Evolutionary conservation across 768 basidiomycete genomes (phyloP).

Genomic region (Naganishia friedmannii): DNA sequence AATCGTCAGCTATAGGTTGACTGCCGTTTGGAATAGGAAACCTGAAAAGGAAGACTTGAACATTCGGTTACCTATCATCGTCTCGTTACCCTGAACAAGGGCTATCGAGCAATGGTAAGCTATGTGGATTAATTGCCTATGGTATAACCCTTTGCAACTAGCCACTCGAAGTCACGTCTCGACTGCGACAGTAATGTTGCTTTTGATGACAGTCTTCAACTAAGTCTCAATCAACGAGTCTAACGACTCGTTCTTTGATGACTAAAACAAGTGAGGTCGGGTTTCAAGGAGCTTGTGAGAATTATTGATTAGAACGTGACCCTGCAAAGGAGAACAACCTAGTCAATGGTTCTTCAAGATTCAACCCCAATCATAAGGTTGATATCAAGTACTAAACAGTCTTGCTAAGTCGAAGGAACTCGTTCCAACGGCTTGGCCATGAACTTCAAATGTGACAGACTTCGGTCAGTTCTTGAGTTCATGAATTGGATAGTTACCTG

Average conservation of each 20-base stretch:
- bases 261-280: constrained; percentile 56
- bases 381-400: constrained; percentile 32
- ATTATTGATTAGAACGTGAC: constrained; percentile 35
- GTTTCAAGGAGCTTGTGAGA: constrained; percentile 54
- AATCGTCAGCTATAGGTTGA: constrained; percentile 14
- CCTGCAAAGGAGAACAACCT: constrained; percentile 29
- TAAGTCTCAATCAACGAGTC: constrained; percentile 49
- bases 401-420: constrained; percentile 29
- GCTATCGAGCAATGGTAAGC: constrained; percentile 11
- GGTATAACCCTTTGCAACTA: constrained; percentile 52
- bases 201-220: constrained; percentile 51
- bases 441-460: background rate
- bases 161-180: constrained; percentile 52
- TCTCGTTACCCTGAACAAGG: constrained; percentile 8
- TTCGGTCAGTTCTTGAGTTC: constrained; percentile 26
- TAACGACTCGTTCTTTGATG: constrained; percentile 50
- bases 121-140: constrained; percentile 54
- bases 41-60: constrained; percentile 2
- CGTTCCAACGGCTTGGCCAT: constrained; percentile 6
- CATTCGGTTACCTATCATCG: constrained; percentile 9
- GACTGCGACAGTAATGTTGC: constrained; percentile 37
- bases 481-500: constrained; percentile 65
- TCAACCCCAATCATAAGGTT: constrained; percentile 31
- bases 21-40: background rate
- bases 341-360: constrained; percentile 36